Percentiles rank a stretch among this genome's conserved stretches.
phyloP scores from a whole-genome alignment of 495 filamentous ascomycete genomes.

The Podospora appendiculata region DNA sequence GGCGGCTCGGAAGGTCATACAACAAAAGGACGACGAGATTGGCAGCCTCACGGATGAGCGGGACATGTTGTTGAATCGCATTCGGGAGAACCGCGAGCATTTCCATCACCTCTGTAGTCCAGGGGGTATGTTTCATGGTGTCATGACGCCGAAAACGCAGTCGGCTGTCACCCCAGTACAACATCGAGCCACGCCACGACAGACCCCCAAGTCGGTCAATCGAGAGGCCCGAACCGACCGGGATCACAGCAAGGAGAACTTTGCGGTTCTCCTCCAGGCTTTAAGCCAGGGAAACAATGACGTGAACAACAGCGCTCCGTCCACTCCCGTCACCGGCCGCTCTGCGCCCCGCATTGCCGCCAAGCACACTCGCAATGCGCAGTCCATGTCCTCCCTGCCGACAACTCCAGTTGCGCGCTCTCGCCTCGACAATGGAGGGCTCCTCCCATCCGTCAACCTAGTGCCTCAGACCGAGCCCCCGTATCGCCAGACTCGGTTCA shows the following conservation, averaged over 20 bases:
- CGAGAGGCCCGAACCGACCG: slow-evolving; percentile 29
- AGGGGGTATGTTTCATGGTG: slow-evolving; percentile 46
- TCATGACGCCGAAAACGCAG: slow-evolving; percentile 42
- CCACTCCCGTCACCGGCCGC: slow-evolving; percentile 46
- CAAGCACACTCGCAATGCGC: slow-evolving; percentile 58
- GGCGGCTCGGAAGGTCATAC: slow-evolving; percentile 66
- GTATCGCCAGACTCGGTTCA: slow-evolving; percentile 23
- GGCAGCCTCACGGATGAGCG: slow-evolving; percentile 60
- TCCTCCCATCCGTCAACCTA: slow-evolving; percentile 47
- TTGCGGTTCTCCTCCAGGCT: slow-evolving; percentile 70
- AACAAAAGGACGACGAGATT: slow-evolving; percentile 60
- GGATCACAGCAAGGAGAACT: slow-evolving; percentile 41
- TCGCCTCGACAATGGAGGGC: slow-evolving; percentile 34
- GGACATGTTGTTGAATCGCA: slow-evolving; percentile 67
- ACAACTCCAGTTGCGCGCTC: slow-evolving; percentile 54
- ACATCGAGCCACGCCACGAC: slow-evolving; percentile 37
- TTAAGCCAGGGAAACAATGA: slow-evolving; percentile 66
- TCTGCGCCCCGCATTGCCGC: slow-evolving; percentile 37
- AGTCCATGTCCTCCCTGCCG: slow-evolving; percentile 75
- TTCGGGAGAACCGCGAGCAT: slow-evolving; percentile 80
- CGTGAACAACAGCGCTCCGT: slow-evolving; percentile 57
- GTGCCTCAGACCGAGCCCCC: slow-evolving; percentile 50
- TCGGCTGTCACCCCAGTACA: slow-evolving; percentile 41
- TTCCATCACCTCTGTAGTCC: slow-evolving; percentile 59
- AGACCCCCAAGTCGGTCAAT: slow-evolving; percentile 37